Conservation (phyloP, 2,329 filamentous ascomycete genomes). For the Neospermospora avenae region DNA sequence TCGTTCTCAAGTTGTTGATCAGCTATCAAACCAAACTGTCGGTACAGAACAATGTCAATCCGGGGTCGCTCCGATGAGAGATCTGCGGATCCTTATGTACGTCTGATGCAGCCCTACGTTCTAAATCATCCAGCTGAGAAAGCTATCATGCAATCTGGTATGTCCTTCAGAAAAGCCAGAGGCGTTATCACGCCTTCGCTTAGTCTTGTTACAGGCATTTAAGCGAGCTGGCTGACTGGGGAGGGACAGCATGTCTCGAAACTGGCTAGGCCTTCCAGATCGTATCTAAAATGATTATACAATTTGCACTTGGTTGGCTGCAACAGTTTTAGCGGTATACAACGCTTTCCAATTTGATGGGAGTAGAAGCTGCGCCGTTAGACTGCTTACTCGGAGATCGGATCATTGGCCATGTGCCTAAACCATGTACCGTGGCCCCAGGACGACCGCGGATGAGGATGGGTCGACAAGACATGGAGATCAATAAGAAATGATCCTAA, state of each 20-base stretch:
- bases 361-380: neutral
- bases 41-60: neutral
- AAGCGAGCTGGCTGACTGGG: neutral
- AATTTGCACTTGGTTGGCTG: neutral
- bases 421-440: neutral
- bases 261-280: neutral
- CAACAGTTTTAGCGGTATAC: neutral
- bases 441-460: neutral
- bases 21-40: neutral
- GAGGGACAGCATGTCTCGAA: neutral
- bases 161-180: neutral
- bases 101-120: neutral
- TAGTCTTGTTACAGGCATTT: neutral
- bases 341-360: neutral
- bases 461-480: neutral
- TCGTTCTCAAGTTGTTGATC: neutral
- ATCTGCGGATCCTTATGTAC: neutral
- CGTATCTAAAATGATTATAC: neutral
- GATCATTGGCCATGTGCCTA: neutral
- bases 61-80: neutral
- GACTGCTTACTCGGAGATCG: neutral
- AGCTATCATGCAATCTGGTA: no score
- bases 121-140: neutral
- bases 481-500: neutral
- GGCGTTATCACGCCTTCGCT: constrained; percentile 8